Conservation (phyloP, 257 asterid species). For the Penstemon barbatus region DNA sequence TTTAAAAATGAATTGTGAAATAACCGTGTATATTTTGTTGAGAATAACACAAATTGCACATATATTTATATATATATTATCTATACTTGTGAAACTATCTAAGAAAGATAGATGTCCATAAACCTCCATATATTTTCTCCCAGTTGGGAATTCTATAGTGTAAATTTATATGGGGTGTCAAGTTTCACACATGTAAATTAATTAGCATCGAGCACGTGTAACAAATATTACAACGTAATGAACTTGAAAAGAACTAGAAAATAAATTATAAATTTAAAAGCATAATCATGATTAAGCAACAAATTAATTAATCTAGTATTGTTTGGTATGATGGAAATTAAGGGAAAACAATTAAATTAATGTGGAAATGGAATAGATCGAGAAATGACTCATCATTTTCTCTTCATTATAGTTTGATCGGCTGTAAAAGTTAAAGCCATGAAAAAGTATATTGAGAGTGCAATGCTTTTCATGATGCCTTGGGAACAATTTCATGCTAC, state of each 20-base stretch:
- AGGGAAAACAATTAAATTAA: neutral
- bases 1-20: too few relatives aligned
- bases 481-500: slow-evolving; percentile 27
- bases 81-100: too few relatives aligned
- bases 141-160: too few relatives aligned
- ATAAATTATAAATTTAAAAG: neutral
- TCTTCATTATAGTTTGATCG: slow-evolving; percentile 35
- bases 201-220: too few relatives aligned
- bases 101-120: too few relatives aligned
- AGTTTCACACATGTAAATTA: too few relatives aligned
- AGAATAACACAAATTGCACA: too few relatives aligned
- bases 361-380: slow-evolving; percentile 6
- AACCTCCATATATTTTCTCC: too few relatives aligned
- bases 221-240: neutral
- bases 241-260: neutral
- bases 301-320: slow-evolving; percentile 8
- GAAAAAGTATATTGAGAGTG: slow-evolving; percentile 25
- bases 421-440: slow-evolving; percentile 41
- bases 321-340: slow-evolving; percentile 11
- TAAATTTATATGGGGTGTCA: too few relatives aligned
- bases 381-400: slow-evolving; percentile 27
- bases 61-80: too few relatives aligned
- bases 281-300: slow-evolving; percentile 9
- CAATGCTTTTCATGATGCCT: slow-evolving; percentile 37
- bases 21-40: too few relatives aligned